phyloP scores from a whole-genome alignment of 2,329 filamentous ascomycete species.

The Penicillium sp. region DNA sequence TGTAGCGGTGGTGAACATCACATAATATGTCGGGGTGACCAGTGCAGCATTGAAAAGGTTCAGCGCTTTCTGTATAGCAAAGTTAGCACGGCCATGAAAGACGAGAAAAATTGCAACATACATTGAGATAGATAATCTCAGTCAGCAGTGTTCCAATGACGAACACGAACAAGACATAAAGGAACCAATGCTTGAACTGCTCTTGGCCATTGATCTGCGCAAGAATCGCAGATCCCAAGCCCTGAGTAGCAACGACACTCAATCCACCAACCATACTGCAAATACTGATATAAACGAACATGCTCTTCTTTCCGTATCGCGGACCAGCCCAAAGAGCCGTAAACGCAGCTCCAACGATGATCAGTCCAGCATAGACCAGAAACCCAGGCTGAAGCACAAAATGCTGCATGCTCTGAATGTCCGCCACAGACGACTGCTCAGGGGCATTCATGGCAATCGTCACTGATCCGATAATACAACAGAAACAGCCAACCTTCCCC shows the following conservation, averaged over 20 bases:
- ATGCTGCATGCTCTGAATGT: conserved; percentile 87
- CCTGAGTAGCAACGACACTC: conserved; percentile 92
- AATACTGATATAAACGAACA: conserved; percentile 95
- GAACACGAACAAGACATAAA: conserved; percentile 88
- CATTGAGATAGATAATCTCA: conserved; percentile 93
- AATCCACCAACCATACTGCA: conserved; percentile 92
- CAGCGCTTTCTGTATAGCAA: conserved; percentile 75
- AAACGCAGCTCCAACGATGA: conserved; percentile 68
- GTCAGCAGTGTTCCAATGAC: conserved; percentile 83
- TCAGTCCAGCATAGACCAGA: conserved; percentile 74
- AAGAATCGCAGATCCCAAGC: conserved; percentile 83
- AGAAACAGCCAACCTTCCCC: conserved; percentile 91
- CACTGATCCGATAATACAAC: conserved; percentile 88
- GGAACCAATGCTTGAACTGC: conserved; percentile 97
- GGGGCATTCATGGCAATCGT: conserved; percentile 95
- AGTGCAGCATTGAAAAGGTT: conserved; percentile 96
- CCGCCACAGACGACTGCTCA: conserved; percentile 72
- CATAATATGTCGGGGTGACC: conserved; percentile 97
- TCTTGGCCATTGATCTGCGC: conserved; percentile 75
- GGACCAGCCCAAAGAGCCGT: conserved; percentile 79
- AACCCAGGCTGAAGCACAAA: conserved; percentile 86
- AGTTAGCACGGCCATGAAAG: not conserved
- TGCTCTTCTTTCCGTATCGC: conserved; percentile 89
- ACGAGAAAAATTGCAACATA: conserved; percentile 51
- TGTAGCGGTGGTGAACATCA: conserved; percentile 94